A percentile compares a stretch with the other conserved stretches of the same genome.
Evolutionary conservation across 2,329 filamentous ascomycete genomes (phyloP).

Genomic region (Pseudogymnoascus sp.): DNA sequence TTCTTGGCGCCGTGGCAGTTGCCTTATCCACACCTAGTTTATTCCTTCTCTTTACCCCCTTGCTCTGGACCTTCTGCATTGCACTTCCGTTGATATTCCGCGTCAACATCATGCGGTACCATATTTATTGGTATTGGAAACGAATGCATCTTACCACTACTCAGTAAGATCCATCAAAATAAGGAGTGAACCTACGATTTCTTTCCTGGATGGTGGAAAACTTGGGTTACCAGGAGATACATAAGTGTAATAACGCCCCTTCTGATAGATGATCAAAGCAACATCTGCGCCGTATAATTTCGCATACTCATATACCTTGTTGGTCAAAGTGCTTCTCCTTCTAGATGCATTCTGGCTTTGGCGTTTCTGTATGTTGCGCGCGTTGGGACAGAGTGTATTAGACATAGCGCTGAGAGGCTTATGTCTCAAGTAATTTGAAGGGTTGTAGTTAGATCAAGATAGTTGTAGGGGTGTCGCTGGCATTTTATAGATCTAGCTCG

Average conservation of each 20-base stretch:
- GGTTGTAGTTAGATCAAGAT: too few relatives aligned
- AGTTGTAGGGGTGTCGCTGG: too few relatives aligned
- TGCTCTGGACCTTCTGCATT: not conserved
- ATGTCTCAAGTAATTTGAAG: too few relatives aligned
- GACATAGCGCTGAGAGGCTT: too few relatives aligned
- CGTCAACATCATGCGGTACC: not conserved
- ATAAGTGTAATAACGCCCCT: slow-evolving; percentile 8
- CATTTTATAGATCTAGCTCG: too few relatives aligned
- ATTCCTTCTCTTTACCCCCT: not conserved
- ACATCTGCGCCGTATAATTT: slow-evolving; percentile 11
- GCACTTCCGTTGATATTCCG: not conserved
- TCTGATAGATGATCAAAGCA: slow-evolving; percentile 13
- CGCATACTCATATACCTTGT: slow-evolving; percentile 12
- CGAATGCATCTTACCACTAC: not conserved
- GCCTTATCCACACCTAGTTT: not conserved
- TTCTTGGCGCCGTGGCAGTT: not conserved
- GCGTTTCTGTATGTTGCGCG: slow-evolving; percentile 8
- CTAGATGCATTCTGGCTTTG: slow-evolving; percentile 12
- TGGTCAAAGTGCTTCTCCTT: slow-evolving; percentile 12
- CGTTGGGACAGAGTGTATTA: not conserved
- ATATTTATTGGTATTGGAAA: not conserved
- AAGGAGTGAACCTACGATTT: not conserved
- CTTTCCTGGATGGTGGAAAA: slow-evolving; percentile 8
- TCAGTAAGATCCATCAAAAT: not conserved
- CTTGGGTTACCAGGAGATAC: not conserved